Evolutionary conservation across 441 rosid genomes (phyloP).

Genomic region (Biscutella laevigata): DNA sequence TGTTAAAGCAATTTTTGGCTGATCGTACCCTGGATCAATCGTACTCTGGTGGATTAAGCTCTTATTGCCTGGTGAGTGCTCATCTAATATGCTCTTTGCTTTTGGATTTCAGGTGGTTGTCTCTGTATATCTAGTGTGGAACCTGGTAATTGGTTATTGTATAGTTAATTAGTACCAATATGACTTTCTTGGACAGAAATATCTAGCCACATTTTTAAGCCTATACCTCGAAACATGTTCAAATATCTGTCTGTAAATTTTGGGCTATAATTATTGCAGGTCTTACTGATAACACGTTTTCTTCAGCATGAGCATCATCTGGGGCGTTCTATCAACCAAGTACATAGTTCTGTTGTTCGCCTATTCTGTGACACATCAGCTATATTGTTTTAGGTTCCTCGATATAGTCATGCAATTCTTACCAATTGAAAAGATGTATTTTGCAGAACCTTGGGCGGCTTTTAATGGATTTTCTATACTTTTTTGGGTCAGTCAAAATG

Average conservation of each 20-base stretch:
- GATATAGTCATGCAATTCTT: slow-evolving; percentile 5
- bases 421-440: slow-evolving; percentile 17
- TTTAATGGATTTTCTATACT: slow-evolving; percentile 96
- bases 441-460: slow-evolving; percentile 92
- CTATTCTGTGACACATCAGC: background rate
- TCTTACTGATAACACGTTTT: slow-evolving; percentile 77
- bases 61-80: slow-evolving; percentile 79
- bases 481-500: slow-evolving; percentile 73
- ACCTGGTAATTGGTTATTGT: slow-evolving; percentile 7
- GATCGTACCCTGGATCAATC: slow-evolving; percentile 97
- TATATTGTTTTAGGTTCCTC: slow-evolving; percentile 7
- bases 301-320: slow-evolving; percentile 96
- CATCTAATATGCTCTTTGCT: slow-evolving; percentile 4
- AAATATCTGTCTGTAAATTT: slow-evolving; percentile 8
- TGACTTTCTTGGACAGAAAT: background rate
- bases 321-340: slow-evolving; percentile 84
- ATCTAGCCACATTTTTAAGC: background rate
- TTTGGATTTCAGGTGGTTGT: slow-evolving; percentile 14
- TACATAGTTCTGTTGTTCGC: slow-evolving; percentile 23
- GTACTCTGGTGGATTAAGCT: slow-evolving; percentile 99
- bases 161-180: background rate
- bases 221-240: slow-evolving; percentile 6
- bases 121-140: slow-evolving; percentile 8
- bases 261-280: slow-evolving; percentile 39
- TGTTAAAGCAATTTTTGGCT: slow-evolving; percentile 94